Percentiles rank a stretch among this genome's conserved stretches.
Evolutionary conservation across 768 basidiomycete species (phyloP).

Genomic region (Panaeolus papilionaceus): DNA sequence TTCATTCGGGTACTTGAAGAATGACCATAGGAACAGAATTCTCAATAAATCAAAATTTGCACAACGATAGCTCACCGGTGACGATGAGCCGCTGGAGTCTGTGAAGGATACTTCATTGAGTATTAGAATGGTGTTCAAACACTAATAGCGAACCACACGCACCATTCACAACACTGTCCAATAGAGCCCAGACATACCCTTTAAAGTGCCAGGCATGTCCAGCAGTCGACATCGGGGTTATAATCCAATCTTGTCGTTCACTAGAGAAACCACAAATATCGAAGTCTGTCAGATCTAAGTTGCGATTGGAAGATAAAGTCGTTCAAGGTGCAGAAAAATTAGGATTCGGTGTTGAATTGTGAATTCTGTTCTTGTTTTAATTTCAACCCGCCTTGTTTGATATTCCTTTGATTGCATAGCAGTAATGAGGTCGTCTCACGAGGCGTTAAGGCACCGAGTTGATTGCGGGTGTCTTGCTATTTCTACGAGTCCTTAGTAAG

Average conservation of each 20-base stretch:
- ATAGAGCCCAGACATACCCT: conserved; percentile 62
- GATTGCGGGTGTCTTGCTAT: no score
- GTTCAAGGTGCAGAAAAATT: no score
- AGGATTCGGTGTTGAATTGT: no score
- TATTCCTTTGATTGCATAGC: no score
- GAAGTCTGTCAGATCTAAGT: neutral
- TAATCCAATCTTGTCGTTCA: conserved; percentile 75
- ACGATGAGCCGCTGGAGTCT: neutral
- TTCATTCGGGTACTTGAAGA: conserved; percentile 75
- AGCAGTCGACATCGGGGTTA: conserved; percentile 57
- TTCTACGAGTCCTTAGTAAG: no score
- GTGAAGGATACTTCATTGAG: neutral
- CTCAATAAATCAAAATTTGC: no score
- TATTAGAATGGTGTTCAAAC: neutral
- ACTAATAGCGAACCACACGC: neutral
- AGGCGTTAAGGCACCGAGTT: no score
- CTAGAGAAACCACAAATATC: conserved; percentile 61
- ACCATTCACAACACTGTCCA: conserved; percentile 36
- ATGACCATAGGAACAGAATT: no score
- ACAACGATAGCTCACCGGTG: neutral
- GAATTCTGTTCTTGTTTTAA: no score
- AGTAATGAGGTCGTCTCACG: no score
- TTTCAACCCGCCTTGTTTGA: no score
- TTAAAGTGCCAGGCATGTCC: conserved; percentile 47
- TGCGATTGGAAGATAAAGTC: no score